phyloP scores from a whole-genome alignment of 345 rosid genomes.

The Gossypium thurberi region DNA sequence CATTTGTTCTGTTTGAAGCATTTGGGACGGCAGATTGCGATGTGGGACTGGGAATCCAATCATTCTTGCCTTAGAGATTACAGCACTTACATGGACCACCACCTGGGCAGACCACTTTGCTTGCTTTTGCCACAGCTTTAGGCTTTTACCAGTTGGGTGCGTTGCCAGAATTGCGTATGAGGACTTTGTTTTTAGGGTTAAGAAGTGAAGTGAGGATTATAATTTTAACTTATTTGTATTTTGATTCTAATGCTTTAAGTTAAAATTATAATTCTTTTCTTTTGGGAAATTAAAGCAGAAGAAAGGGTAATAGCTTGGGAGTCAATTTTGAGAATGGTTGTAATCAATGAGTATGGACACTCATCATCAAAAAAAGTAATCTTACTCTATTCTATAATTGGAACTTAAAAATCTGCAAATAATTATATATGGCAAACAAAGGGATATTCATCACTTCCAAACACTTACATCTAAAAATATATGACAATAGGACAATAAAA shows the following conservation, averaged over 20 bases:
- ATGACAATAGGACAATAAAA: too few relatives aligned
- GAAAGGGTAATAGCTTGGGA: neutral
- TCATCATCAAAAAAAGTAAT: neutral
- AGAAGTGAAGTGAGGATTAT: slow-evolving; percentile 9
- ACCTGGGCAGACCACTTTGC: neutral
- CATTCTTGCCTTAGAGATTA: slow-evolving; percentile 28
- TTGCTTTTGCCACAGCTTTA: neutral
- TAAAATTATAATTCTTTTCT: slow-evolving; percentile 10
- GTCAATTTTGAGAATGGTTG: neutral
- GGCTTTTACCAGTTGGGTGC: neutral
- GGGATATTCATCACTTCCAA: too few relatives aligned
- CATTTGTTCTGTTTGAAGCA: slow-evolving; percentile 39
- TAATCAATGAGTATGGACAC: neutral
- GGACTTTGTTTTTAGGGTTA: neutral
- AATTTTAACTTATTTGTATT: slow-evolving; percentile 9
- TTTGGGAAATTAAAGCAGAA: neutral
- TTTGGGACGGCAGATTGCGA: slow-evolving; percentile 16
- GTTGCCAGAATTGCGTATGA: neutral
- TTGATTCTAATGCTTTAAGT: slow-evolving; percentile 8
- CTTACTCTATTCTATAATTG: too few relatives aligned
- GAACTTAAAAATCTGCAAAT: too few relatives aligned
- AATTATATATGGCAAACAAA: too few relatives aligned
- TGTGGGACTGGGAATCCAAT: slow-evolving; percentile 8
- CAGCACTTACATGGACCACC: neutral
- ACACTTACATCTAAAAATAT: too few relatives aligned